Conservation (phyloP, 768 basidiomycete genomes). For the Tylopilus sp. region DNA sequence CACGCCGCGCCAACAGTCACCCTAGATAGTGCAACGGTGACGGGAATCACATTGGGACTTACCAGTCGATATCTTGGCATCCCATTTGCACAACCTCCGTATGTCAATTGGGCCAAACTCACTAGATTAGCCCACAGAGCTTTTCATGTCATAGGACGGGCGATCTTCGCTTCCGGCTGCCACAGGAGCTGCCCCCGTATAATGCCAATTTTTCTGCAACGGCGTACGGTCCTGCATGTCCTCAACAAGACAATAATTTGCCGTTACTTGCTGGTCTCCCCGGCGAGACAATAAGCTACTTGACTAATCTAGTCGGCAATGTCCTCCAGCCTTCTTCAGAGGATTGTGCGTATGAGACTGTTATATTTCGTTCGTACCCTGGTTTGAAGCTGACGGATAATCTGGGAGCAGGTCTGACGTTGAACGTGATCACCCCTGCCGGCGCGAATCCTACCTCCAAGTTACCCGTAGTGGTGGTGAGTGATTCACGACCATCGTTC, state of each 20-base stretch:
- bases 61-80: slow-evolving; percentile 36
- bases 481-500: slow-evolving; percentile 13
- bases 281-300: slow-evolving; percentile 15
- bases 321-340: slow-evolving; percentile 36
- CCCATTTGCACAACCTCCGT: slow-evolving; percentile 42
- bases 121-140: too few species aligned
- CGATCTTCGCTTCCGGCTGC: slow-evolving; percentile 34
- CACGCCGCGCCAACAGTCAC: slow-evolving; percentile 17
- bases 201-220: slow-evolving; percentile 4
- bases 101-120: slow-evolving; percentile 8
- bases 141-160: too few species aligned
- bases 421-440: slow-evolving; percentile 50
- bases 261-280: slow-evolving; percentile 13
- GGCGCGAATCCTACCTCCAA: slow-evolving; percentile 38
- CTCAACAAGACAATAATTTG: slow-evolving; percentile 3
- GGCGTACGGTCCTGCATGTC: slow-evolving; percentile 7
- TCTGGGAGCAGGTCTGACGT: slow-evolving; percentile 38
- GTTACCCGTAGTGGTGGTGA: slow-evolving; percentile 52
- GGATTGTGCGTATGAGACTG: slow-evolving; percentile 53
- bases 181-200: slow-evolving; percentile 5
- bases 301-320: slow-evolving; percentile 29
- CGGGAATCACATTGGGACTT: slow-evolving; percentile 22
- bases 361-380: too few species aligned
- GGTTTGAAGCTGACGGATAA: not conserved
- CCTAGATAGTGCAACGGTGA: slow-evolving; percentile 30